Percentiles rank a stretch among this genome's conserved stretches.
phyloP scores from a whole-genome alignment of 805 yeast species.

The Saccharomycodes ludwigii region DNA sequence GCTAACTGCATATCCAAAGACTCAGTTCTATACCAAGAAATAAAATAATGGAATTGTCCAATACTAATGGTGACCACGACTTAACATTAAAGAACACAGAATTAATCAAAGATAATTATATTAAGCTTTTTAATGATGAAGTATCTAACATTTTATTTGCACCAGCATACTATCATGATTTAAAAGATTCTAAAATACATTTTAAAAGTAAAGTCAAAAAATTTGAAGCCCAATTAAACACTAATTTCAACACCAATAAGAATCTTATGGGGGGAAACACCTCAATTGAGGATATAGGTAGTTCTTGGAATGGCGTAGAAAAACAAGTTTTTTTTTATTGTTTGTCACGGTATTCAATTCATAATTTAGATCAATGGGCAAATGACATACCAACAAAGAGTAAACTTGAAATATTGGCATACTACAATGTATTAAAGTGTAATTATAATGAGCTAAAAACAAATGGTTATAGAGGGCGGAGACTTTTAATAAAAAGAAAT shows the following conservation, averaged over 20 bases:
- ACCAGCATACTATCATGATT: slow-evolving; percentile 7
- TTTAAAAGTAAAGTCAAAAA: slow-evolving; percentile 10
- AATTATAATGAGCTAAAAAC: slow-evolving; percentile 11
- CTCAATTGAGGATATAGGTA: slow-evolving; percentile 10
- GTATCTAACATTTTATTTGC: slow-evolving; percentile 12
- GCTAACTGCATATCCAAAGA: too few species aligned
- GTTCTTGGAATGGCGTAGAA: slow-evolving; percentile 17
- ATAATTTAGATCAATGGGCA: slow-evolving; percentile 21
- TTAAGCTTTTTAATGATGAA: slow-evolving; percentile 12
- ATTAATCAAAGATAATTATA: slow-evolving; percentile 7
- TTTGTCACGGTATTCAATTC: slow-evolving; percentile 20
- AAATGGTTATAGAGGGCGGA: slow-evolving; percentile 9
- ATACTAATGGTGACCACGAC: too few species aligned
- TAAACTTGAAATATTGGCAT: slow-evolving; percentile 17
- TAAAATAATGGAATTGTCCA: too few species aligned
- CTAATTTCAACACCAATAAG: slow-evolving; percentile 1
- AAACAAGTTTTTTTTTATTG: slow-evolving; percentile 20
- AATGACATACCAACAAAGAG: slow-evolving; percentile 13
- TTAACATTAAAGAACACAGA: slow-evolving; percentile 1
- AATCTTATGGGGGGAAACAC: slow-evolving; percentile 1
- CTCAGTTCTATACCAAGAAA: too few species aligned
- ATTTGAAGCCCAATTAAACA: slow-evolving; percentile 4
- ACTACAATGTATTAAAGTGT: slow-evolving; percentile 14
- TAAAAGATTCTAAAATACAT: slow-evolving; percentile 12
- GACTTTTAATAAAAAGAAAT: slow-evolving; percentile 9